These are phyloP conservation scores for Pestalotiopsis sp. DNA, from an alignment of 2,329 filamentous ascomycete species.

Conservation along the genomic window DNA sequence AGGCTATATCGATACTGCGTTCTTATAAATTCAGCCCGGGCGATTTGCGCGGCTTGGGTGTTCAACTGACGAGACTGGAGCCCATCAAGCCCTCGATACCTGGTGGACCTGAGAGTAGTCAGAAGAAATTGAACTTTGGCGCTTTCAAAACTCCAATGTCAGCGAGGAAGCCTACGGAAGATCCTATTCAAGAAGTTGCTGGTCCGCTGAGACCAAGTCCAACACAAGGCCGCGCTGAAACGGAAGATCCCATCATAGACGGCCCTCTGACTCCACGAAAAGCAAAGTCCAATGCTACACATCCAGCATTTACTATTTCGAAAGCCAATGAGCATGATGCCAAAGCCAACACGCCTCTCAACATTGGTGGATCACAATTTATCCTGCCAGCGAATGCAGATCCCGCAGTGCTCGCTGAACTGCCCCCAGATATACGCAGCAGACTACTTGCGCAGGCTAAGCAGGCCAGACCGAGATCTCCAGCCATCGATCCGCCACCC, in stretches of 20 bases:
- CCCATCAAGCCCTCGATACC: slow-evolving; percentile 64
- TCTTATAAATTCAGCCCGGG: slow-evolving; percentile 85
- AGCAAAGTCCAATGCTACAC: slow-evolving; percentile 42
- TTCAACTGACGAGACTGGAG: slow-evolving; percentile 93
- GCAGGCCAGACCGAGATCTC: slow-evolving; percentile 26
- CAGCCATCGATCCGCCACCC: slow-evolving; percentile 32
- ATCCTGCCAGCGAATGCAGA: slow-evolving; percentile 85
- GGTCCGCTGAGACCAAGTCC: slow-evolving; percentile 37
- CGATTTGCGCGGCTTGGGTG: slow-evolving; percentile 87
- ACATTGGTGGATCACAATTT: slow-evolving; percentile 87
- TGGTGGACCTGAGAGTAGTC: slow-evolving; percentile 69
- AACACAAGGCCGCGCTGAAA: slow-evolving; percentile 30
- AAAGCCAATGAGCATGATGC: slow-evolving; percentile 52
- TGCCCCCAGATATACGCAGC: slow-evolving; percentile 81
- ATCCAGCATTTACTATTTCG: slow-evolving; percentile 56
- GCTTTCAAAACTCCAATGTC: slow-evolving; percentile 43
- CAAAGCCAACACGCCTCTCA: slow-evolving; percentile 69
- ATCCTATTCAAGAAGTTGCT: slow-evolving; percentile 52
- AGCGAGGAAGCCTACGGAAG: slow-evolving; percentile 37
- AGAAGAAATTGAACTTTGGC: slow-evolving; percentile 77
- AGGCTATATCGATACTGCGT: slow-evolving; percentile 82
- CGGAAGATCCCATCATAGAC: slow-evolving; percentile 57
- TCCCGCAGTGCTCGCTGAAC: slow-evolving; percentile 76
- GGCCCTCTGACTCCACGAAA: slow-evolving; percentile 57
- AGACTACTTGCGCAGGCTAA: slow-evolving; percentile 65